Conservation (phyloP, 1,284 basidiomycete species). For the Fomitopsis palustris region DNA sequence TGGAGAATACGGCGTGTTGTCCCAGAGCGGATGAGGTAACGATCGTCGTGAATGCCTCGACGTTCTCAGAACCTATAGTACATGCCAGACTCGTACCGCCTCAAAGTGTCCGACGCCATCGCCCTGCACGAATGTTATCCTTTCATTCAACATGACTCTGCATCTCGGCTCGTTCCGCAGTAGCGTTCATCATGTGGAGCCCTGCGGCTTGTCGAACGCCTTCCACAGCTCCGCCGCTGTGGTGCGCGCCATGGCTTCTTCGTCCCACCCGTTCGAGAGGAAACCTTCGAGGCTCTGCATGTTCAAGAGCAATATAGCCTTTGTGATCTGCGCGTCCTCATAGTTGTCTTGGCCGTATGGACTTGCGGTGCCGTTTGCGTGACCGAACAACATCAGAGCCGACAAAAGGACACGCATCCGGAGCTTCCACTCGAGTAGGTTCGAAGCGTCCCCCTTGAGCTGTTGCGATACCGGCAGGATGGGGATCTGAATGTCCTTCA, state of each 20-base stretch:
- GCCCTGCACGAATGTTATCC: no score
- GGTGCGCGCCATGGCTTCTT: background rate
- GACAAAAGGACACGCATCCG: background rate
- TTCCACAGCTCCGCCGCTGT: background rate
- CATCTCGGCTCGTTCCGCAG: no score
- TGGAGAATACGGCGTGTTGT: no score
- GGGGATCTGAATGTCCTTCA: no score
- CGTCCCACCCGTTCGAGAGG: background rate
- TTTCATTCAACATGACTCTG: no score
- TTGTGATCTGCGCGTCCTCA: background rate
- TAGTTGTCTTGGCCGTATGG: background rate
- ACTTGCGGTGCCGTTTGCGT: background rate
- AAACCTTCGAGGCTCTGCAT: background rate
- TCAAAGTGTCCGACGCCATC: no score
- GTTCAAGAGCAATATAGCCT: background rate
- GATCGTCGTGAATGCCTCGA: no score
- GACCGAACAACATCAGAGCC: background rate
- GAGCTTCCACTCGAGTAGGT: background rate
- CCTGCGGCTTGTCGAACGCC: background rate
- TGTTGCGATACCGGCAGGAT: background rate
- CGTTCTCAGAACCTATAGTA: no score
- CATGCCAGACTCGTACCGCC: no score
- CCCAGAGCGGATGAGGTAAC: no score
- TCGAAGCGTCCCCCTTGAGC: background rate
- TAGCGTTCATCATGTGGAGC: no score